phyloP scores from a whole-genome alignment of 1,139 yeast genomes.

The Candida anutae region DNA sequence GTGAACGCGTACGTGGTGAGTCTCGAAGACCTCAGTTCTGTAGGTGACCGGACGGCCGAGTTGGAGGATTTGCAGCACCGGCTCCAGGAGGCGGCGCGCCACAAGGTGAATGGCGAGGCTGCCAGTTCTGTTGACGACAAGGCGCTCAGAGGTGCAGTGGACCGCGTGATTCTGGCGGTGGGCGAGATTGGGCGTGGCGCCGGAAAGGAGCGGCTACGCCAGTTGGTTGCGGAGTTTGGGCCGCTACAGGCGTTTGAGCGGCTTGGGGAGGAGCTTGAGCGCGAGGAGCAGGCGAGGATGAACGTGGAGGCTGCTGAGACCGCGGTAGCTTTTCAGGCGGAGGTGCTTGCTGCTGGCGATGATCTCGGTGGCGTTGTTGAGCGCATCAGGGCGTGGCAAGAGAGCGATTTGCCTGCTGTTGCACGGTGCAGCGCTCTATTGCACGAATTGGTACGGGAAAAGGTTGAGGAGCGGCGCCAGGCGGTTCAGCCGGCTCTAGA shows the following conservation, averaged over 20 bases:
- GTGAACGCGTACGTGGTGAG: slow-evolving; percentile 22
- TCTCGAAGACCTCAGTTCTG: slow-evolving; percentile 17
- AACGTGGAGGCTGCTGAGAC: neutral
- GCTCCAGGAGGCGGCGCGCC: slow-evolving; percentile 8
- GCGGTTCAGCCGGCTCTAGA: slow-evolving; percentile 3
- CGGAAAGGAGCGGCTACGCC: too few species aligned
- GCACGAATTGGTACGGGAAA: neutral
- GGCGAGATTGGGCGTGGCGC: slow-evolving; percentile 3
- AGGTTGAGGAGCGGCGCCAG: neutral
- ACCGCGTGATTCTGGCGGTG: slow-evolving; percentile 4
- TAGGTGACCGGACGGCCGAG: slow-evolving; percentile 15
- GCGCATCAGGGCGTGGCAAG: neutral
- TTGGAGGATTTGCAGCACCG: slow-evolving; percentile 11
- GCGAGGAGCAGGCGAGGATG: slow-evolving; percentile 1
- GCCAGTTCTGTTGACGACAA: slow-evolving; percentile 2
- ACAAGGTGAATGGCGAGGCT: slow-evolving; percentile 3
- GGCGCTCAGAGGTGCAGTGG: slow-evolving; percentile 3
- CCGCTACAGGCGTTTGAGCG: slow-evolving; percentile 9
- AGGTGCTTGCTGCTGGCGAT: neutral
- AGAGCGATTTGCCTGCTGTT: neutral
- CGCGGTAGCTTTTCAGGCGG: neutral
- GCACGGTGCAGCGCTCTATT: neutral
- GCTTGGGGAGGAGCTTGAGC: slow-evolving; percentile 7
- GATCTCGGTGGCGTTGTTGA: neutral
- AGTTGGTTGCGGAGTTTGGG: slow-evolving; percentile 7